Base-by-base conservation (phyloP, 805 yeast species). In the Scheffersomyces lignosus region DNA sequence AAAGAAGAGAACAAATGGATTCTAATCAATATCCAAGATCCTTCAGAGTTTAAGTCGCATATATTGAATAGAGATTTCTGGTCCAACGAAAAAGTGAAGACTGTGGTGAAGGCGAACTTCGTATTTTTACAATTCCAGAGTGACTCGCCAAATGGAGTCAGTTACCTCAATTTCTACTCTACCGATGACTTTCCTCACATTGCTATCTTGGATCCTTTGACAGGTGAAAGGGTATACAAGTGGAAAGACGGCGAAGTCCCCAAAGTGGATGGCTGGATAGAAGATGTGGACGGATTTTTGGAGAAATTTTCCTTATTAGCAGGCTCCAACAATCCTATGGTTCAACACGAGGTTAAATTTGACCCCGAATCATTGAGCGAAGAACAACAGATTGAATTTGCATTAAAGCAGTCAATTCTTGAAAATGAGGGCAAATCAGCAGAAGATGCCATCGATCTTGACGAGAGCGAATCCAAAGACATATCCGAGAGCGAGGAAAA, bases 61-160 rank as follows among this genome's bases (percentile, higher is more conserved):
- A 81, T 85, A 22, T 64, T 93, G 36, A 93, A 93, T 60, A 75
- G 99, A 42, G 99, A 93, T 60, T 80, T 93, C 44, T 93, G 98
- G 98, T 78, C 93, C 13, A 74, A 83, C 32, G 45, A 61, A 10
- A 71, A 72, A 2, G 73, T 93, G 15, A 89, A 87, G 56, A 75
- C 72, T 13, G 48, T 78, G 2, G 81, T 93, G 3, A 67, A 68
- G 26, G 79, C 77, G 17, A 72, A 83, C 57, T 93, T 93, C 50
- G 60, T 91, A 3, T 91, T 93, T 52, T 61, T 93, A 40, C 99
- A 93, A 60, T 91, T 84, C 57, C 89, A 84, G 43, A 73, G 72
- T 34, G 95, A 86, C 51, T 81, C 93, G 2, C 77, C 78, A 5
- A 81, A 77, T 41, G 98, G 96, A 2, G 70, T 71, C 44, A 75